A percentile compares a stretch with the other conserved stretches of the same genome.
Evolutionary conservation across 306 rosid genomes (phyloP).

Genomic region (Cucurbita ficifolia): DNA sequence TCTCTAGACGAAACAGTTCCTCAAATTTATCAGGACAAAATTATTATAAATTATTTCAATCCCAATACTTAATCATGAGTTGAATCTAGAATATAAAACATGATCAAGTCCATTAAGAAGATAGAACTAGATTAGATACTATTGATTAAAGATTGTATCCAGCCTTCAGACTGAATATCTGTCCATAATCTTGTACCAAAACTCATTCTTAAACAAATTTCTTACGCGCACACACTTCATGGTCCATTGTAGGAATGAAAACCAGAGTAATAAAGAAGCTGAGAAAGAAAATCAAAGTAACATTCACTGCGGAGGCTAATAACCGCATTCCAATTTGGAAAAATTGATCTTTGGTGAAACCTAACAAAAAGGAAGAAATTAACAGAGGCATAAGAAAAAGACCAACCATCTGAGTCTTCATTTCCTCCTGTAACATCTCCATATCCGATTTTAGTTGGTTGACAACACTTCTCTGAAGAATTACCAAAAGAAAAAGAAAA

Average conservation of each 20-base stretch:
- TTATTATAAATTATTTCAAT: not conserved
- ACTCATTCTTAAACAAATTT: not conserved
- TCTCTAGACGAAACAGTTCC: not conserved
- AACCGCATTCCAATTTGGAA: not conserved
- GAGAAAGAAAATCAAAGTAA: not conserved
- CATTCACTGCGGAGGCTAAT: not conserved
- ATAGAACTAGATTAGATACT: not conserved
- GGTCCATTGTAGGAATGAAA: not conserved
- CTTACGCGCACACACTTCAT: not conserved
- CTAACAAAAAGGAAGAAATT: not conserved
- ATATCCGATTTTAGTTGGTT: slow-evolving; percentile 76
- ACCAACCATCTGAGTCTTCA: slow-evolving; percentile 70
- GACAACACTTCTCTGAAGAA: slow-evolving; percentile 53
- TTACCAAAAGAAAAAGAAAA: slow-evolving; percentile 12
- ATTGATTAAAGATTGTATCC: not conserved
- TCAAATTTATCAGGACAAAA: not conserved
- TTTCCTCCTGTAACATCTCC: slow-evolving; percentile 61
- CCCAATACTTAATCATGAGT: not conserved
- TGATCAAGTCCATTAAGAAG: not conserved
- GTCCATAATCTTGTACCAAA: not conserved
- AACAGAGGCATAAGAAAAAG: not conserved
- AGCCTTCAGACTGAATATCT: not conserved
- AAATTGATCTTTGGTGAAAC: not conserved
- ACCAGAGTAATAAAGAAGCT: not conserved
- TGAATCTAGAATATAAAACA: not conserved